Evolutionary conservation across 164 flowering plant genomes (phyloP).

Genomic region (Akebia trifoliata): DNA sequence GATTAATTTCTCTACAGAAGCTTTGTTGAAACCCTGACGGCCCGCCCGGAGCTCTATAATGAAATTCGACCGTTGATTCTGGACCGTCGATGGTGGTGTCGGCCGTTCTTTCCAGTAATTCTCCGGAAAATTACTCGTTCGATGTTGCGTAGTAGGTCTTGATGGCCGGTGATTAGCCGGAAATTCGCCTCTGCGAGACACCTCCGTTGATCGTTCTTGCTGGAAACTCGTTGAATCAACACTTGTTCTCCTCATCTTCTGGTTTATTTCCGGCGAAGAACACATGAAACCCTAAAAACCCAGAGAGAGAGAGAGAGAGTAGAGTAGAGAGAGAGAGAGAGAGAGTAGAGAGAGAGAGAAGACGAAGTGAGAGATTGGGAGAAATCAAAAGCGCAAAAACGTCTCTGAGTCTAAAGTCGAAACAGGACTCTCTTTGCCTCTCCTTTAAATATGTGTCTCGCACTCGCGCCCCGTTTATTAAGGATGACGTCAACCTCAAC

Average conservation of each 20-base stretch:
- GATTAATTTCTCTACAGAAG: slow-evolving; percentile 1
- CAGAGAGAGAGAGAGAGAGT: background rate
- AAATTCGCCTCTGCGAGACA: background rate
- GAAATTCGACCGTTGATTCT: slow-evolving; percentile 1
- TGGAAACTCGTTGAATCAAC: background rate
- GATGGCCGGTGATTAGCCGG: background rate
- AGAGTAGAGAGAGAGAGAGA: background rate
- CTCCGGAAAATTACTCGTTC: background rate
- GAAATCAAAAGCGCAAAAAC: too few relatives aligned
- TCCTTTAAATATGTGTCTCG: too few relatives aligned
- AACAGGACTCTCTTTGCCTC: too few relatives aligned
- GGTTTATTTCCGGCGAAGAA: background rate
- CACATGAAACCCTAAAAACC: background rate
- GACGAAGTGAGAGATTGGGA: background rate
- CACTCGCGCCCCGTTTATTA: too few relatives aligned
- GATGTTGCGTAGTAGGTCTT: background rate
- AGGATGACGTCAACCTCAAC: too few relatives aligned
- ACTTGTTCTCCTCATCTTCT: background rate
- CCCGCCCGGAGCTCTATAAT: slow-evolving; percentile 8
- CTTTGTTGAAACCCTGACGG: background rate
- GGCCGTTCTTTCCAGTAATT: background rate
- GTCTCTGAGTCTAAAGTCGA: too few relatives aligned
- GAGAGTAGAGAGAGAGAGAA: background rate
- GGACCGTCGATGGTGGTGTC: background rate
- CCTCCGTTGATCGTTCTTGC: too few relatives aligned